Evolutionary conservation across 345 rosid species (phyloP), one percentile per base, ranked within the genome.

Genomic region (Euphorbia tirucalli): DNA sequence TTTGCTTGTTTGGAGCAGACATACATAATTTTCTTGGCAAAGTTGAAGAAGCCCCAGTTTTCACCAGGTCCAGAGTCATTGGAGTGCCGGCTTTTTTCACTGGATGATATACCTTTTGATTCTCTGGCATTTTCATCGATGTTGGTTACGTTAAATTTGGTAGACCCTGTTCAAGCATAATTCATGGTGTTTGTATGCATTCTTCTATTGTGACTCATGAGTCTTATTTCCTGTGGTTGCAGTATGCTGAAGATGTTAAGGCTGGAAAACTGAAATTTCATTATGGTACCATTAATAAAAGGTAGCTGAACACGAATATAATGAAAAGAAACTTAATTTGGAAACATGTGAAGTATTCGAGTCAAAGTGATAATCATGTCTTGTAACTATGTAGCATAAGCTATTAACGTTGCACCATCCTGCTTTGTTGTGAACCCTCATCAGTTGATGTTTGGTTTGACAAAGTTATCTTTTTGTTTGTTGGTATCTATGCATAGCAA

Each of bases 51-150:
- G 75, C 87, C 88, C 46, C 82, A 83, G 56, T 90, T 95, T 60
- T 84, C 93, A 46, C 97, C 97, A 11, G 99, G 99, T 69, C 93
- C 96, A 10, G 97, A 95, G 75, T 95, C 99, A 65, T 80, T 85
- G 49, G 99, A 95, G 76, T 95, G 97, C 43, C 85, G 68, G 65
- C 97, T 95, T 70, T 95, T 92, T 72, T 75, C 87, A 39, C 77
- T 92, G 67, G 97, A 88, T 11, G 90, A 90, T 54, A 87, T 95
- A 76, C 97, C 99, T 54, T 90, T 90, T 82, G 89, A 90, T 79
- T 92, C 96, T 66, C 70, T 95, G 78, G 91, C 99, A 44, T 95
- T 95, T 82, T 95, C 99, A 25, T 95, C 99, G 24, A 95, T 95
- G 69, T 82, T 83, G 71, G 96, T 90, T 60, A 81, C 97, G 50